Base-by-base conservation (phyloP, 2,329 filamentous ascomycete genomes). In the Akanthomyces uredinophilus region DNA sequence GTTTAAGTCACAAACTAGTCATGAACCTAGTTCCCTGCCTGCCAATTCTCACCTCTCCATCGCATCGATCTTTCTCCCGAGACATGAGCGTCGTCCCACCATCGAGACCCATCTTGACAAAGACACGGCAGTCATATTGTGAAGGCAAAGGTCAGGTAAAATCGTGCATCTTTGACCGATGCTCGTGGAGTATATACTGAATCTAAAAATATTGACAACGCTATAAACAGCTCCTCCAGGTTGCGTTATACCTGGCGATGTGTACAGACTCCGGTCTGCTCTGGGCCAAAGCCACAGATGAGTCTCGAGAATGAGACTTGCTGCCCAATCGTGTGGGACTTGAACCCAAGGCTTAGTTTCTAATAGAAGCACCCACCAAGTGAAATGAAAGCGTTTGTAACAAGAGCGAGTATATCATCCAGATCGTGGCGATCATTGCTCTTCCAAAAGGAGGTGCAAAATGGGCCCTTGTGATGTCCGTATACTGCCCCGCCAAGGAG, bases 1-100 rank as follows among this genome's bases (percentile, higher is more conserved):
- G n/a, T n/a, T n/a, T n/a, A n/a, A n/a, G n/a, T n/a, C n/a, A 16
- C 22, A 20, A 27, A 24, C 47, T 50, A 50, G 47, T 50, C 50
- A 53, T 53, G 43, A 47, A 18, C 41, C 41, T 18, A 18, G 41
- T n/a, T 10, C 32, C 10, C 10, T 24, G 5, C 14, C 32, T 37
- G 24, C 27, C 11, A 27, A 11, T 41, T 13, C 20, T 10, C 32
- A 41, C 35, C 37, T 41, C 32, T 22, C 8, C 51, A 47, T 47
- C 41, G 43, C 41, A 57, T 47, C 54, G 41, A 57, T 57, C 54
- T 41, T 53, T n/a, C 37, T 57, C n/a, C 54, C 54, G 43, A 56
- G 53, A 56, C 39, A 46, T 8, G 27, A 56, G 18, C 11, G 18
- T 44, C 22, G 2, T 35, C n/a, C 53, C 53, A 11, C 41, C 39